Evolutionary conservation across 768 basidiomycete species (phyloP), one percentile per base, ranked within the genome.

Genomic region (Macrolepiota albuminosa): DNA sequence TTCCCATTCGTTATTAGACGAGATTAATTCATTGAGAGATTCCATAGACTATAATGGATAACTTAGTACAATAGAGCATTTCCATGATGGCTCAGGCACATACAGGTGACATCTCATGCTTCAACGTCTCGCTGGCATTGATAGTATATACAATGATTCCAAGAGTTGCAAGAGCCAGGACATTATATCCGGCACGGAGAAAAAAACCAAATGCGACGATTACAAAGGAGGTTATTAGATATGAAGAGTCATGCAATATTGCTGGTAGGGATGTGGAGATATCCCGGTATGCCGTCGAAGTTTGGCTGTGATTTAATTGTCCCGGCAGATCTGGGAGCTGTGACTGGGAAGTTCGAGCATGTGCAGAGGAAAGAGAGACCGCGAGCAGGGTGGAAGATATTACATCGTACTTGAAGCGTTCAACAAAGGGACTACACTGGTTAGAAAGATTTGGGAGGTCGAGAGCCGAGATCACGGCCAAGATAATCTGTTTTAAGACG

Each of bases 321-420:
- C 84, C 83, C 16, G 59, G 59, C 24, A 60, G 18, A 13, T 26
- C 14, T 18, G 84, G 83, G 59, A 84, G 67, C 6, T 74, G 68
- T n/a, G 72, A 71, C 58, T 56, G 73, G 66, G 46, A 72, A 68
- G 42, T 78, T 71, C 64, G 71, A 14, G 59, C 66, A 58, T 64
- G 72, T 48, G 55, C 70, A 64, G 63, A 81, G 72, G 34, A 81
- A 64, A 43, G 84, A 67, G 58, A 86, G 75, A 55, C 64, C 8
- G 88, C 83, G n/a, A 92, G 78, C 9, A 92, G 76, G 8, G 89
- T 84, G 2, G 90, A 91, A 4, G 90, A 90, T 60, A 92, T 91
- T 4, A 92, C 82, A 60, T 83, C 84, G 78, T 91, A 92, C 70
- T 91, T 91, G 82, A 93, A 91, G 45, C 82, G 86, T 72, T 93